Evolutionary conservation across 257 asterid genomes (phyloP), one percentile per base, ranked within the genome.

Genomic region (Linaria vulgaris): DNA sequence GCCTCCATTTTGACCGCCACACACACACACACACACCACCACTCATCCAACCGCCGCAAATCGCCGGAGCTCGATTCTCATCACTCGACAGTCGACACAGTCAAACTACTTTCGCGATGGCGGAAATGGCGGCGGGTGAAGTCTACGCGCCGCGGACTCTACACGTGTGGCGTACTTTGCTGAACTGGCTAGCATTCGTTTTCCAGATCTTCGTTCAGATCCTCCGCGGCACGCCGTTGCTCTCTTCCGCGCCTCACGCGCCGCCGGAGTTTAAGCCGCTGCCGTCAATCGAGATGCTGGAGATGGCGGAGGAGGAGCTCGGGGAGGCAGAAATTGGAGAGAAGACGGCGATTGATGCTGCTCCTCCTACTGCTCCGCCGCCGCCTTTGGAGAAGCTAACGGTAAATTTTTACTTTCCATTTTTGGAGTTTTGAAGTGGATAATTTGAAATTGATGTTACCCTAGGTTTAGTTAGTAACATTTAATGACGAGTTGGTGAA

Each of bases 181-280:
- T 94, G 62, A 87, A 84, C 88, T 94, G 96, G 95, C 52, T 94
- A 34, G 77, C 79, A 17, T 87, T 94, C 84, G 80, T 90, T 79
- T 87, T 85, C 71, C 95, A 81, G 92, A 85, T 94, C 91, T 94
- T 90, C 71, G 74, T 83, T 63, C 95, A 90, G 97, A 87, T 94
- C 92, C 76, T 90, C 54, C 79, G 90, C 47, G 89, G 95, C 27
- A 77, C 95, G 58, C 98, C 96, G 69, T 85, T 77, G 12, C 76
- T 77, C 23, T 74, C 91, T 3, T 68, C 95, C 43, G 69, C 82
- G 56, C 49, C 78, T 76, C 49, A 41, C 49, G 58, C 46, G 61
- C 56, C 14, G 58, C 76, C 25, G 76, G 72, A 38, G 37, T 41
- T 64, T 13, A 51, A 51, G 60, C 53, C 53, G 20, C 43, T 64